Evolutionary conservation across 371 early-diverging fungal genomes (phyloP), one percentile per base, ranked within the genome.

Genomic region (Lichtheimia ornata): DNA sequence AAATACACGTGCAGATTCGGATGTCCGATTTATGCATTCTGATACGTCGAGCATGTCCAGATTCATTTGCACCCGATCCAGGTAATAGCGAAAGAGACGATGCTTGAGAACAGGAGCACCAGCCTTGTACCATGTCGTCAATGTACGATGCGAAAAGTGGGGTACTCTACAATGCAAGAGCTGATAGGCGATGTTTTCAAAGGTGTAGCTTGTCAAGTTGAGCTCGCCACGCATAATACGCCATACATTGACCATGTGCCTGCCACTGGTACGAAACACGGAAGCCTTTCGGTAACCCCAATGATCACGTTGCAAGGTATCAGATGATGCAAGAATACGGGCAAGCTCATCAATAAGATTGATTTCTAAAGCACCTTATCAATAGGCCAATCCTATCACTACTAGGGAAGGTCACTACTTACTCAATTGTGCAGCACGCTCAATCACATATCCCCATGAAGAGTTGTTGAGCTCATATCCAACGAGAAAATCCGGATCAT

Each of bases 221-320:
- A 93, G 58, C 69, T 95, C 94, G 18, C 75, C 57, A 13, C 84
- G 76, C 82, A 95, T 87, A 17, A 93, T 59, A 22, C 94, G 72
- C 97, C 97, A 97, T 6, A 93, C 79, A 70, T 95, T 95, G 30
- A 97, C 70, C 65, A 94, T 79, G 57, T 94, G 91, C 2, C 97
- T 82, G 18, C 97, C 97, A 11, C 69, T 55, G 5, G 91, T 62
- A 35, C 78, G 73, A 41, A 91, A 71, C 0, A 83, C 70, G 0
- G 92, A 83, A 4, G 89, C 70, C 56, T 91, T 85, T 53, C 77
- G 68, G 61, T 78, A 81, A 2, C 89, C 85, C 88, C 88, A 90
- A n/a, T 59, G 56, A 53, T 77, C 73, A 40, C 59, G 62, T 13
- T 62, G 64, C 9, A 71, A 61, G 1, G 7, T 40, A 7, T 62